phyloP scores from a whole-genome alignment of 2,329 filamentous ascomycete genomes.

The Alternaria arborescens region DNA sequence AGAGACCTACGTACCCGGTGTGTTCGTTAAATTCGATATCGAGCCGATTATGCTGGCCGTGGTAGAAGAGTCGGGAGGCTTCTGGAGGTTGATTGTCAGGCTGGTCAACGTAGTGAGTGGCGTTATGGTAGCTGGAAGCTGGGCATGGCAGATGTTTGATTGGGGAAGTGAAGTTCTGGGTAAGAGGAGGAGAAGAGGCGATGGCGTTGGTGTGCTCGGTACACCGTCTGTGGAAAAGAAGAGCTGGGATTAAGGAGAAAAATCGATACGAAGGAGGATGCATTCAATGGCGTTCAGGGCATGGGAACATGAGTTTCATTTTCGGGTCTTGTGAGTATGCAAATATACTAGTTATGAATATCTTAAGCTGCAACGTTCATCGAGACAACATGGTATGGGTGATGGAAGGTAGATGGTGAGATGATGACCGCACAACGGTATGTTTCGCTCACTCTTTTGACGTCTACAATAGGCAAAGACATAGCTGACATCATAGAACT shows the following conservation, averaged over 20 bases:
- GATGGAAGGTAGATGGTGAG: not conserved
- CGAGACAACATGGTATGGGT: not conserved
- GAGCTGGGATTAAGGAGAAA: slow-evolving; percentile 21
- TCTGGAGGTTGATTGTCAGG: slow-evolving; percentile 79
- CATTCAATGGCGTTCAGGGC: slow-evolving; percentile 2
- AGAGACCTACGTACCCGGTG: slow-evolving; percentile 78
- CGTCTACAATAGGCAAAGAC: not conserved
- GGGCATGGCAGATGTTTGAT: slow-evolving; percentile 85
- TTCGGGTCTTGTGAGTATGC: slow-evolving; percentile 1
- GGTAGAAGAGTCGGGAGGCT: slow-evolving; percentile 78
- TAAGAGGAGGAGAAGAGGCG: slow-evolving; percentile 48
- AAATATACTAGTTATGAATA: not conserved
- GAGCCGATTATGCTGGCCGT: slow-evolving; percentile 91
- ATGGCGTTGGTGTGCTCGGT: slow-evolving; percentile 59
- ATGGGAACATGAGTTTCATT: not conserved
- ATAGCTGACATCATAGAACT: not conserved
- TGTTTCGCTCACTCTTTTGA: not conserved
- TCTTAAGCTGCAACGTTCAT: not conserved
- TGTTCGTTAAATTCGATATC: slow-evolving; percentile 99
- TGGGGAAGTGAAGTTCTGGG: slow-evolving; percentile 68
- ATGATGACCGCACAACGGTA: not conserved
- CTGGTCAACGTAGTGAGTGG: slow-evolving; percentile 91
- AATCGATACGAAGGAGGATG: not conserved
- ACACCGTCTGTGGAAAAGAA: slow-evolving; percentile 30
- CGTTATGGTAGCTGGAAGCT: slow-evolving; percentile 91